Evolutionary conservation across 306 rosid genomes (phyloP).

Genomic region (Psophocarpus tetragonolobus): DNA sequence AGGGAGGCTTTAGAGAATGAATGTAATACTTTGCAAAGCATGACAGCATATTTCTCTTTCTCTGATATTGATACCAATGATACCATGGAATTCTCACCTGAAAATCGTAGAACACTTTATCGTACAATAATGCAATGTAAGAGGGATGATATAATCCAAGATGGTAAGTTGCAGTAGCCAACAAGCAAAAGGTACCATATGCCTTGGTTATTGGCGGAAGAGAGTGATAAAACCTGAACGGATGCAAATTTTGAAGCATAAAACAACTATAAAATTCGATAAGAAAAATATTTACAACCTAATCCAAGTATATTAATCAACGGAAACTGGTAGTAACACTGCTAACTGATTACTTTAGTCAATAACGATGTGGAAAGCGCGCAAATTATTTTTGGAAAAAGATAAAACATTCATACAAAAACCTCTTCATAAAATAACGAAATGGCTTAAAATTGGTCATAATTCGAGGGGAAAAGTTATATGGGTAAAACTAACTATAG

Average conservation of each 20-base stretch:
- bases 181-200: constrained; percentile 78
- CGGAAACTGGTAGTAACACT: background rate
- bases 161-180: constrained; percentile 61
- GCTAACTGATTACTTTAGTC: background rate
- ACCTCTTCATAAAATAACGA: background rate
- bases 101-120: constrained; percentile 47
- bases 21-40: background rate
- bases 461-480: background rate
- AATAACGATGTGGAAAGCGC: background rate
- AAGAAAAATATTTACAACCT: background rate
- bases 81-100: constrained; percentile 56
- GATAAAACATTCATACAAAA: background rate
- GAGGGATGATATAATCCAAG: constrained; percentile 41
- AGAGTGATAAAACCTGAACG: constrained; percentile 72
- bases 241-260: constrained; percentile 12
- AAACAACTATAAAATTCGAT: background rate
- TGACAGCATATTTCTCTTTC: background rate
- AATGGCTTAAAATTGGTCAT: background rate
- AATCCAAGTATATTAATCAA: background rate
- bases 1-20: background rate
- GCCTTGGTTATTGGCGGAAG: constrained; percentile 96
- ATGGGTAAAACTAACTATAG: background rate
- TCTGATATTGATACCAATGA: background rate
- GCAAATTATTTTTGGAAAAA: background rate
- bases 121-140: constrained; percentile 50